Evolutionary conservation across 2,329 filamentous ascomycete genomes (phyloP).

Genomic region (Diaporthe helianthi): DNA sequence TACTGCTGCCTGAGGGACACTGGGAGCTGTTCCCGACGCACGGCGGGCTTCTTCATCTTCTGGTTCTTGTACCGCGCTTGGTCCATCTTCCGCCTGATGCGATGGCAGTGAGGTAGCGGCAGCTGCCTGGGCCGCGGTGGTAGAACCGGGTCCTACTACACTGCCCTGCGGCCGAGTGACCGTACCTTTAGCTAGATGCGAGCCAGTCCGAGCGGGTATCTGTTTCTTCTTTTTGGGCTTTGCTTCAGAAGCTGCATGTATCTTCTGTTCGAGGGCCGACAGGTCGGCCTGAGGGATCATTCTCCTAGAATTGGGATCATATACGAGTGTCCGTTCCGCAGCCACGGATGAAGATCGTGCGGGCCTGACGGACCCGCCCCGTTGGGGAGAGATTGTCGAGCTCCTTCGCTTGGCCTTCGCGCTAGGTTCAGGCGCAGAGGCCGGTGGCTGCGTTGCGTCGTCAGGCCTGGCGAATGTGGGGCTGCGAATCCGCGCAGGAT

Average conservation of each 20-base stretch:
- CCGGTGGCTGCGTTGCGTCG: conserved; percentile 25
- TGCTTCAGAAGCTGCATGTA: conserved; percentile 48
- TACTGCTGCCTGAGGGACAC: not conserved
- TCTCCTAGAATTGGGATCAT: conserved; percentile 70
- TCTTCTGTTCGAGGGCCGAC: conserved; percentile 50
- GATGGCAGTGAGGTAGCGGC: conserved; percentile 30
- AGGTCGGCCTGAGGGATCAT: conserved; percentile 61
- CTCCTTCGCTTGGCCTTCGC: conserved; percentile 35
- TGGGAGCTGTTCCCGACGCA: not conserved
- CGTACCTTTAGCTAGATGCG: conserved; percentile 59
- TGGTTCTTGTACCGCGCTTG: conserved; percentile 28
- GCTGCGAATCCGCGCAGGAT: conserved; percentile 53
- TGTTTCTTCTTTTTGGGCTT: conserved; percentile 53
- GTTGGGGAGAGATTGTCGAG: conserved; percentile 40
- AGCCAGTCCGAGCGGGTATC: conserved; percentile 48
- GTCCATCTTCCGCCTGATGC: conserved; percentile 37
- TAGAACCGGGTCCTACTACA: conserved; percentile 46
- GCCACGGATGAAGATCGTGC: conserved; percentile 39
- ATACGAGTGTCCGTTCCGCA: conserved; percentile 58
- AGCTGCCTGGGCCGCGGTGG: conserved; percentile 28
- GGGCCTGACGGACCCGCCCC: conserved; percentile 38
- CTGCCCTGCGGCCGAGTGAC: conserved; percentile 59
- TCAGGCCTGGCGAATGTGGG: conserved; percentile 25
- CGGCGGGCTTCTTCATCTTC: conserved; percentile 31
- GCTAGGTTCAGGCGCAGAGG: conserved; percentile 9